Conservation (phyloP, 2,329 filamentous ascomycete species). For the Cercospora sp. region DNA sequence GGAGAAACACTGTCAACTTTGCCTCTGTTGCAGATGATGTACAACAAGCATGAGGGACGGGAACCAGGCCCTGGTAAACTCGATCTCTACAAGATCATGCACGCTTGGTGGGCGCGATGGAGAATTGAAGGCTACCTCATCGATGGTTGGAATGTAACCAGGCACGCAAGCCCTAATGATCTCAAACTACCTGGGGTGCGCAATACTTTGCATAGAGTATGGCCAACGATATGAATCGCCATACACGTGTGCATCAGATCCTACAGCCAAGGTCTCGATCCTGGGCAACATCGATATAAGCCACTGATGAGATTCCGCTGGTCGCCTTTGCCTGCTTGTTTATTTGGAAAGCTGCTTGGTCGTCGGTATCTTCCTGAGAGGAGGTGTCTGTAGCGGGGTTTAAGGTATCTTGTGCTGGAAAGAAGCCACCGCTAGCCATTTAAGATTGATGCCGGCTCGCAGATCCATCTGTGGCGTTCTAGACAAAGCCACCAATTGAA, state of each 20-base stretch:
- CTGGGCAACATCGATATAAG: background rate
- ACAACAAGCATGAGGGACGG: conserved; percentile 10
- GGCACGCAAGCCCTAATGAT: conserved; percentile 10
- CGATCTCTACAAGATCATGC: conserved; percentile 10
- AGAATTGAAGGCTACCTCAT: conserved; percentile 1
- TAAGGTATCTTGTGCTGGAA: background rate
- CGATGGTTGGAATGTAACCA: background rate
- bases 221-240: background rate
- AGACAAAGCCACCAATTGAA: background rate
- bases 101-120: conserved; percentile 12
- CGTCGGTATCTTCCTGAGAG: background rate
- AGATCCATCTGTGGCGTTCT: background rate
- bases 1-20: conserved; percentile 1
- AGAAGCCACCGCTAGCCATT: conserved; percentile 5
- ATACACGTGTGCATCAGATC: background rate
- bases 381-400: background rate
- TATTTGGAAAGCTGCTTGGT: background rate
- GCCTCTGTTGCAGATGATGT: conserved; percentile 11
- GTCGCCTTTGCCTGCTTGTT: background rate
- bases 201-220: background rate
- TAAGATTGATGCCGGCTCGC: conserved; percentile 2
- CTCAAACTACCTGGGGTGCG: background rate
- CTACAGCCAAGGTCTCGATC: background rate
- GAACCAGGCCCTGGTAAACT: background rate
- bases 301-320: background rate